Percentiles rank a stretch among this genome's conserved stretches.
Conservation (phyloP, 2,329 filamentous ascomycete species). For the Mollisiaceae sp. region DNA sequence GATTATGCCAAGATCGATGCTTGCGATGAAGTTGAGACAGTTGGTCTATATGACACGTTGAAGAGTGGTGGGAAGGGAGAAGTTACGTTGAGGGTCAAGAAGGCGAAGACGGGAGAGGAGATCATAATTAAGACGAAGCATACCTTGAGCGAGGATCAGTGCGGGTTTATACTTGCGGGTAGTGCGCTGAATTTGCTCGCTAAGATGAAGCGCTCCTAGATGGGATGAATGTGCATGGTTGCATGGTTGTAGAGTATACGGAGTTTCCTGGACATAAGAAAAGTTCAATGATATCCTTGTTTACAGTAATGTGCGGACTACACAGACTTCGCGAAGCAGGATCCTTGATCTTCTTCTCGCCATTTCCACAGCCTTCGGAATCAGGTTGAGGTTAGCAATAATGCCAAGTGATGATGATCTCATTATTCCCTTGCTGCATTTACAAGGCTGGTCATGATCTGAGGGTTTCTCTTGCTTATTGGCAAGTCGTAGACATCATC, state of each 20-base stretch:
- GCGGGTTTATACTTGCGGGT: constrained; percentile 88
- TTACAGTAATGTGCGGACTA: background rate
- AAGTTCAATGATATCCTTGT: constrained; percentile 11
- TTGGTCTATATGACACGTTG: constrained; percentile 84
- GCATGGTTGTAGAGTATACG: constrained; percentile 6
- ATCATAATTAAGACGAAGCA: constrained; percentile 80
- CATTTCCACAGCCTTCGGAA: no score
- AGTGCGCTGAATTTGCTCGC: constrained; percentile 92
- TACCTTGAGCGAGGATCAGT: constrained; percentile 87
- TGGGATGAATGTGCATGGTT: background rate
- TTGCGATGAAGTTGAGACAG: constrained; percentile 81
- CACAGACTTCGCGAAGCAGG: no score
- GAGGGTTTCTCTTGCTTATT: no score
- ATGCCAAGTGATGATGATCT: no score
- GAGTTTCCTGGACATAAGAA: constrained; percentile 8
- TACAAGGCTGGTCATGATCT: no score
- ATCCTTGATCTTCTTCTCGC: no score
- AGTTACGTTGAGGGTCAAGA: constrained; percentile 70
- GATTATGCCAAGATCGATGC: constrained; percentile 87
- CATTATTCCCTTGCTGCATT: no score
- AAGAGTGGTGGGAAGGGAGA: constrained; percentile 77
- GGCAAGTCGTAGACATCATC: no score
- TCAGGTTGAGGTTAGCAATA: no score
- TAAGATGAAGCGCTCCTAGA: constrained; percentile 49
- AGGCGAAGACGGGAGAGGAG: constrained; percentile 64